Evolutionary conservation across 305 asterid species (phyloP).

Genomic region (Fraxinus baroniana): DNA sequence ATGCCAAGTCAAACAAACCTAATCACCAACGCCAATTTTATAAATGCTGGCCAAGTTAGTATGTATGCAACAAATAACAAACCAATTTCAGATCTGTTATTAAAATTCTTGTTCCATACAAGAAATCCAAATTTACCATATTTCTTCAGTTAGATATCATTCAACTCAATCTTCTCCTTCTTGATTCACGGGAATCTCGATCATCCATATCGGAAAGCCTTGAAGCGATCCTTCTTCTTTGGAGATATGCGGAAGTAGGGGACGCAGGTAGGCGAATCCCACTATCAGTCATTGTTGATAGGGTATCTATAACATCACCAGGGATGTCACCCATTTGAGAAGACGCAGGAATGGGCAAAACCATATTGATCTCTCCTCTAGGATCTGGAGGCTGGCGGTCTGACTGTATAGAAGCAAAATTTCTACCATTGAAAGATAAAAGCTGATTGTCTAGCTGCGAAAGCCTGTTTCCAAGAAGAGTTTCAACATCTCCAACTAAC

Average conservation of each 20-base stretch:
- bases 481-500: conserved; percentile 70
- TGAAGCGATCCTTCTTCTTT: conserved; percentile 46
- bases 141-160: conserved; percentile 17
- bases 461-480: conserved; percentile 41
- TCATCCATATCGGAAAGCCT: conserved; percentile 44
- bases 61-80: background rate
- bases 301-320: conserved; percentile 28
- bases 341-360: conserved; percentile 31
- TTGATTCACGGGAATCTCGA: conserved; percentile 49
- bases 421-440: conserved; percentile 35
- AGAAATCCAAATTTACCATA: conserved; percentile 26
- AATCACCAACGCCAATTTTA: background rate
- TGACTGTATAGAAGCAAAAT: conserved; percentile 27
- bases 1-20: background rate
- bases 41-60: background rate
- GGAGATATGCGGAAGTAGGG: conserved; percentile 29
- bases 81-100: background rate
- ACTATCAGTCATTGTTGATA: conserved; percentile 22
- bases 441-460: conserved; percentile 30
- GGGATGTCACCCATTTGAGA: conserved; percentile 37
- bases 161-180: conserved; percentile 70
- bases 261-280: conserved; percentile 25
- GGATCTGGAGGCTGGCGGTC: conserved; percentile 36
- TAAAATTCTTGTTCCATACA: conserved; percentile 21
- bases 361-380: conserved; percentile 27